Percentiles rank a stretch among this genome's conserved stretches.
Conservation (phyloP, 768 basidiomycete species). For the Boletus subcaerulescens region DNA sequence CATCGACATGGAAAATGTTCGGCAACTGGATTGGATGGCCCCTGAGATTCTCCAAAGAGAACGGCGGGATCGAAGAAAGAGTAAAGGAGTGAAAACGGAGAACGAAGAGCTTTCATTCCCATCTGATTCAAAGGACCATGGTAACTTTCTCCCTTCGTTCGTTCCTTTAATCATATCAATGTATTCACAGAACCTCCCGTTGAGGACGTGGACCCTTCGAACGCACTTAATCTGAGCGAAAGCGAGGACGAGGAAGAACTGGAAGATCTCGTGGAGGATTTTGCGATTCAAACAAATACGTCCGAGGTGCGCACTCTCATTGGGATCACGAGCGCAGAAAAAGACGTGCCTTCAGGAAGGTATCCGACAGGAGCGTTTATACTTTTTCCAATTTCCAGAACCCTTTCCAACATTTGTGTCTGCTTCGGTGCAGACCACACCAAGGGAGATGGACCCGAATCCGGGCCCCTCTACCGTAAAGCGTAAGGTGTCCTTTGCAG, state of each 20-base stretch:
- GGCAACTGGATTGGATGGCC: conserved; percentile 85
- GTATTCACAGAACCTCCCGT: conserved; percentile 4
- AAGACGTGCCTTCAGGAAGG: conserved; percentile 38
- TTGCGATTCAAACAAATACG: conserved; percentile 41
- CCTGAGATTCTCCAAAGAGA: conserved; percentile 68
- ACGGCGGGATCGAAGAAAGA: conserved; percentile 34
- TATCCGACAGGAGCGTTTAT: conserved; percentile 63
- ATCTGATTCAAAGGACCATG: conserved; percentile 30
- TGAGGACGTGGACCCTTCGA: conserved; percentile 42
- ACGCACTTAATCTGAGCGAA: conserved; percentile 69
- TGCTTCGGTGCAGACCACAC: conserved; percentile 28
- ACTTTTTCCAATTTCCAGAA: conserved; percentile 87
- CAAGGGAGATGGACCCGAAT: conserved; percentile 32
- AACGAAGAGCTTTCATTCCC: conserved; percentile 39
- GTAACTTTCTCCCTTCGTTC: conserved; percentile 21
- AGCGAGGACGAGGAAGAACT: conserved; percentile 77
- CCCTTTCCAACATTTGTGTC: conserved; percentile 77
- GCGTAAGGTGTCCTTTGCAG: conserved; percentile 58
- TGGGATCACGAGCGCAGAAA: not conserved
- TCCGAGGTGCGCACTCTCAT: conserved; percentile 36
- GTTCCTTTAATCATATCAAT: not conserved
- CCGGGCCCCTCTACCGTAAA: conserved; percentile 32
- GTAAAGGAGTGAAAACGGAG: conserved; percentile 40
- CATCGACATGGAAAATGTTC: conserved; percentile 76
- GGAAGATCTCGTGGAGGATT: conserved; percentile 76